Base-by-base conservation (phyloP, 2,329 filamentous ascomycete species). In the Paecilomyces sp. region DNA sequence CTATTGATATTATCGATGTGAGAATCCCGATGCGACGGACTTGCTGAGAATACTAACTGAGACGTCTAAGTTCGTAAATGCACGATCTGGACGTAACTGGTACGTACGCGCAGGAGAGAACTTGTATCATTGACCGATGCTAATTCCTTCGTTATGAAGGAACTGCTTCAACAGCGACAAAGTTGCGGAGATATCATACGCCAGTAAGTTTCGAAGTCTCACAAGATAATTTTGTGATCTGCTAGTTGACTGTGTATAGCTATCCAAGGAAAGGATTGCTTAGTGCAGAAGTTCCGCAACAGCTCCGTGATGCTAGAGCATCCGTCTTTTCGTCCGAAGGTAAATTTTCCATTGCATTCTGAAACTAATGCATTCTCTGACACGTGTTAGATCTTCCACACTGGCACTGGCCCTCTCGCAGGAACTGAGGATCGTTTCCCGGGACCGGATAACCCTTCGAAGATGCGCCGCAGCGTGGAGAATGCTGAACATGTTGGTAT, bases 281-380 rank as follows among this genome's bases (percentile, higher is more conserved):
- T 97, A 0, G 85, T 97, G 6, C 90, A 95, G 73, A 97, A 97
- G 72, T 99, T 99, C 70, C 88, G 94, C 36, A 99, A 99, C 78
- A 96, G 91, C 47, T 93, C 91, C 0, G 92, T 99, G 31, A 97
- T 97, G 91, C 81, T 93, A 0, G 92, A 97, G 75, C 84, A 87
- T 11, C 81, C 85, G 0, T 86, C 88, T 57, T 96, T 91, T 68
- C 87, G 91, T 0, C 94, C 94, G 0, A 95, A 95, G 82, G 89
- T 92, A 73, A 51, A 11, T 13, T 11, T 9, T 3, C 5, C 13
- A 28, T 53, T 53, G 6, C 5, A 11, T 12, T 3, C 13, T 25
- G 24, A 13, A 12, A n/a, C 7, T 30, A 30, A 7, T 15, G 65
- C 71, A 61, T 7, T 5, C 18, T 4, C 30, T 60, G n/a, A 36